Conservation (phyloP, 345 rosid species). For the Eucalyptus pumila region DNA sequence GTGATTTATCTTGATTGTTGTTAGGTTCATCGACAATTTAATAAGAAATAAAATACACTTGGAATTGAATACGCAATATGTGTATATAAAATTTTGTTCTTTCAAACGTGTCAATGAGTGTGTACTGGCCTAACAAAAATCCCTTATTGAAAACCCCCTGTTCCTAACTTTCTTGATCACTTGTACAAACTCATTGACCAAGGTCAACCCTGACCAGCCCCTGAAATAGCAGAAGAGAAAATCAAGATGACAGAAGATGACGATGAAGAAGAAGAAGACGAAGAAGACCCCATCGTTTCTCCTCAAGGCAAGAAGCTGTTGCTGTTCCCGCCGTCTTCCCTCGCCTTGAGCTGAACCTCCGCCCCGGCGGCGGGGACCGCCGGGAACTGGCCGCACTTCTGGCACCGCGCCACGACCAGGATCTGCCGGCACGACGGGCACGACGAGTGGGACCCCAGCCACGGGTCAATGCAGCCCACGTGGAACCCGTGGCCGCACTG, state of each 20-base stretch:
- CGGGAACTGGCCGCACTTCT: constrained; percentile 21
- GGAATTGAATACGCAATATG: not conserved
- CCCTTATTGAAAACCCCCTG: not conserved
- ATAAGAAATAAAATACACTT: not conserved
- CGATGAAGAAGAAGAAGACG: not conserved
- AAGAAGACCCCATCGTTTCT: not conserved
- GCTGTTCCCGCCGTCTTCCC: not conserved
- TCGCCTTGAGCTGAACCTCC: not conserved
- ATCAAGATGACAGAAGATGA: not conserved
- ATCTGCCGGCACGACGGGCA: constrained; percentile 37
- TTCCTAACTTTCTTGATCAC: not conserved
- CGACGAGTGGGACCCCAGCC: constrained; percentile 30
- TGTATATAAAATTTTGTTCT: not conserved
- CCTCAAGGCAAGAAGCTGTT: constrained; percentile 16
- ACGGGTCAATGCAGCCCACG: constrained; percentile 25
- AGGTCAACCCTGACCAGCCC: not conserved
- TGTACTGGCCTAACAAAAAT: not conserved
- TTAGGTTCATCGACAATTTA: not conserved
- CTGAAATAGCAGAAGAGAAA: not conserved
- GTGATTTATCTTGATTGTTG: not conserved
- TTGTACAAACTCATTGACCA: not conserved
- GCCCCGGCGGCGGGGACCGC: not conserved
- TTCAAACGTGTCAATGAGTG: not conserved
- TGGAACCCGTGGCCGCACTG: constrained; percentile 34
- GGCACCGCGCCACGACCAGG: constrained; percentile 15